A percentile compares a stretch with the other conserved stretches of the same genome.
Conservation (phyloP, 1,139 yeast species). For the Suhomyces bolitotheri region DNA sequence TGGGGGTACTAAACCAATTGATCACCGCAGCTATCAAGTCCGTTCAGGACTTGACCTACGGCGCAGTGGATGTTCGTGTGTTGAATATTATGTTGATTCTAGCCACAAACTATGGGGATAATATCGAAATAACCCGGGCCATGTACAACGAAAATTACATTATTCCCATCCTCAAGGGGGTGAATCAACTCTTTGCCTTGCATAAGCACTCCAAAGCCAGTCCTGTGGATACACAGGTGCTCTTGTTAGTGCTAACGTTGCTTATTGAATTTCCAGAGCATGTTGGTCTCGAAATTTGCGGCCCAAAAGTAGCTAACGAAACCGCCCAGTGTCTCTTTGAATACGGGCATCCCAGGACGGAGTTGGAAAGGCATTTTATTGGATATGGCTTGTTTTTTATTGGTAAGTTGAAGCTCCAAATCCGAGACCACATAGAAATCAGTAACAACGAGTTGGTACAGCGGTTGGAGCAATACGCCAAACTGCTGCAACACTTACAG, state of each 20-base stretch:
- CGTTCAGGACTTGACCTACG: not conserved
- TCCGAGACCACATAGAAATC: constrained; percentile 1
- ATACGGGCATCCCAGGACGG: constrained; percentile 5
- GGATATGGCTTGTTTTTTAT: constrained; percentile 20
- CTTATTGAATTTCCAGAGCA: constrained; percentile 11
- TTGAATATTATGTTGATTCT: constrained; percentile 9
- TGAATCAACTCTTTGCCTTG: constrained; percentile 1
- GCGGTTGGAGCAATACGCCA: constrained; percentile 1
- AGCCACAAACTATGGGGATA: constrained; percentile 8
- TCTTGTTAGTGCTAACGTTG: constrained; percentile 12
- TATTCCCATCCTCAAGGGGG: not conserved
- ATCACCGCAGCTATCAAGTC: not conserved
- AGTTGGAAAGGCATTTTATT: constrained; percentile 13
- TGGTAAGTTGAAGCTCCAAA: constrained; percentile 11
- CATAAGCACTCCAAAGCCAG: not conserved
- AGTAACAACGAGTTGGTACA: not conserved
- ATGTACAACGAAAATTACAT: constrained; percentile 4
- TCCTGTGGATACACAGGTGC: constrained; percentile 5
- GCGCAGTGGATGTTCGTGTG: not conserved
- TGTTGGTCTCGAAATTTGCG: not conserved
- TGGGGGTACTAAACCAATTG: constrained; percentile 2
- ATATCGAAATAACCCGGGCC: constrained; percentile 1
- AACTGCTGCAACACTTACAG: too few species aligned
- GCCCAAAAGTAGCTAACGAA: constrained; percentile 2
- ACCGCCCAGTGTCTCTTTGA: constrained; percentile 6